These are phyloP conservation scores for Pleurotus citrinopileatus DNA, from an alignment of 768 basidiomycete genomes.

Conservation along the genomic window DNA sequence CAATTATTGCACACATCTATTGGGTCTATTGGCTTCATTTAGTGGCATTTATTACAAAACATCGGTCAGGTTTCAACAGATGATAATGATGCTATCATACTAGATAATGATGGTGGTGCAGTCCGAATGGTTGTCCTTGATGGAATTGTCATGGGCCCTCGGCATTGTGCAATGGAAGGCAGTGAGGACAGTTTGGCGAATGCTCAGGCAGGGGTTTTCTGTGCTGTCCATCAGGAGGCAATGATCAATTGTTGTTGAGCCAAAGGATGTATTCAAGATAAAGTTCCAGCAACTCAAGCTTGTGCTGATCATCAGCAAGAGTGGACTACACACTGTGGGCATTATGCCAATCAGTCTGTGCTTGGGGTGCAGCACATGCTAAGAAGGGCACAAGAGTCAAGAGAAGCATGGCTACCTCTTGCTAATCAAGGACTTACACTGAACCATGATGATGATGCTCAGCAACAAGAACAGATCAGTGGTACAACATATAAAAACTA, in stretches of 20 bases:
- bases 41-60: no score
- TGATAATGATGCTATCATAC: not conserved
- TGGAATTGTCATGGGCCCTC: no score
- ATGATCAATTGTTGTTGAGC: conserved; percentile 18
- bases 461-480: conserved; percentile 12
- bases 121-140: conserved; percentile 8
- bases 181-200: conserved; percentile 19
- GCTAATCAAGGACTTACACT: conserved; percentile 12
- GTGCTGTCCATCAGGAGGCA: conserved; percentile 17
- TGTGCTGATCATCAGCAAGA: conserved; percentile 7
- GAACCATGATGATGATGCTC: not conserved
- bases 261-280: conserved; percentile 13
- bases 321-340: not conserved
- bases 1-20: no score
- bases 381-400: not conserved
- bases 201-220: conserved; percentile 22
- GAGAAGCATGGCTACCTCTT: conserved; percentile 1
- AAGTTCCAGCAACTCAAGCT: conserved; percentile 13
- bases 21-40: no score
- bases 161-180: conserved; percentile 22
- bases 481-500: conserved; percentile 23
- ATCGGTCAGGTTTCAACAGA: no score
- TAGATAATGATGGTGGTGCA: not conserved
- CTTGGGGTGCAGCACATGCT: not conserved
- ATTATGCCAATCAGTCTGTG: not conserved